phyloP scores from a whole-genome alignment of 129 eudicot genomes.

The Artemisia tridentata region DNA sequence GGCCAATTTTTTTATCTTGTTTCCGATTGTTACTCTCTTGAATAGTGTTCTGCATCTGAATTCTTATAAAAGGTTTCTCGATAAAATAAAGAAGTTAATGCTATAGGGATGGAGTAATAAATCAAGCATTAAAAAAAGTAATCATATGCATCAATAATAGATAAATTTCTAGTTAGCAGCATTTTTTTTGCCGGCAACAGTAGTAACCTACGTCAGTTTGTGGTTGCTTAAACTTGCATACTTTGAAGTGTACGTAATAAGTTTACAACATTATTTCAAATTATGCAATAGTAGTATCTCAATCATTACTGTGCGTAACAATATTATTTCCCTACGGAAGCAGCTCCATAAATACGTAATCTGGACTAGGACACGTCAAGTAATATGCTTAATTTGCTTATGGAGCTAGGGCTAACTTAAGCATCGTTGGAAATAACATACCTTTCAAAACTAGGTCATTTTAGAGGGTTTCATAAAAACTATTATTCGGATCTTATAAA shows the following conservation, averaged over 20 bases:
- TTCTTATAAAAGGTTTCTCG: neutral
- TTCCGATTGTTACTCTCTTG: neutral
- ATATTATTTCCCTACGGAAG: neutral
- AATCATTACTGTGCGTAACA: neutral
- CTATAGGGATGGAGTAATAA: neutral
- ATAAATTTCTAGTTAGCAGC: conserved; percentile 4
- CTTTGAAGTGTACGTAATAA: neutral
- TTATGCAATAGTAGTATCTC: neutral
- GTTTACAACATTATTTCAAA: neutral
- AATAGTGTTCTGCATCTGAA: neutral
- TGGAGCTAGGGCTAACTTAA: neutral
- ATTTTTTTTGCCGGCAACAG: neutral
- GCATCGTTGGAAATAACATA: neutral
- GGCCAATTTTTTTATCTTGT: neutral
- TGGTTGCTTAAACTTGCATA: neutral
- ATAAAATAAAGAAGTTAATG: neutral
- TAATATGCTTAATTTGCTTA: neutral
- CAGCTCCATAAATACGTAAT: neutral
- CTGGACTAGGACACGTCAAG: neutral
- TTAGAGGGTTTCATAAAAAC: neutral
- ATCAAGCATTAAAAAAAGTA: too few relatives aligned
- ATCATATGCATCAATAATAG: neutral
- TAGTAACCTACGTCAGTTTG: neutral
- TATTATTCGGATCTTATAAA: neutral
- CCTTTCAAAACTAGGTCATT: neutral